phyloP scores from a whole-genome alignment of 768 basidiomycete genomes.

The Neoboletus brunneissimus region DNA sequence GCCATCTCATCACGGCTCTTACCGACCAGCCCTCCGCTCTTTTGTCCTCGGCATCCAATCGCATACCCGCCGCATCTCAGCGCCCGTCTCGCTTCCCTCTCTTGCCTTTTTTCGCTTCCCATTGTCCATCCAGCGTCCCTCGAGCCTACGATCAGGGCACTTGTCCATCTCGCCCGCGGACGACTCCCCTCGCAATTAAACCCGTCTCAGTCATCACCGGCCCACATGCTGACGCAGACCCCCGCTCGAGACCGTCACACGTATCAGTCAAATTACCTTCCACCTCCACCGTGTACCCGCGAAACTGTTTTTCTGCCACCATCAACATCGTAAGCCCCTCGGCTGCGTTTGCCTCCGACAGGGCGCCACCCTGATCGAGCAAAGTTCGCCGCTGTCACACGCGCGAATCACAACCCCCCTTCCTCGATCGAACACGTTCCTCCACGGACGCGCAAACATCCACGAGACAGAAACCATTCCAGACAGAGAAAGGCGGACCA shows the following conservation, averaged over 20 bases:
- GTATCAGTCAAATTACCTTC: not conserved
- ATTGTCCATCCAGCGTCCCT: not conserved
- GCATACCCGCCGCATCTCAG: not conserved
- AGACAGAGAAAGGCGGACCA: not conserved
- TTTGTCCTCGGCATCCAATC: constrained; percentile 5
- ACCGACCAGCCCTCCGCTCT: not conserved
- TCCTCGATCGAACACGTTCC: not conserved
- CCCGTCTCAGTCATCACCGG: not conserved
- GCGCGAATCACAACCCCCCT: not conserved
- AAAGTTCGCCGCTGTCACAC: constrained; percentile 7
- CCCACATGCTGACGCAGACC: constrained; percentile 6
- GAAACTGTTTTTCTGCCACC: constrained; percentile 7
- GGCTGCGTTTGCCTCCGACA: not conserved
- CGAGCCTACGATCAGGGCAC: not conserved
- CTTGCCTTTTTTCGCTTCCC: not conserved
- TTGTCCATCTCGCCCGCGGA: not conserved
- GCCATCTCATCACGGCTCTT: constrained; percentile 6
- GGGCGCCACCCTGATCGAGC: constrained; percentile 11
- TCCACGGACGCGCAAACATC: not conserved
- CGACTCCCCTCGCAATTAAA: not conserved
- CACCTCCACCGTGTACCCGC: not conserved
- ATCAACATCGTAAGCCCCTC: not conserved
- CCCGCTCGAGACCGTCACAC: not conserved
- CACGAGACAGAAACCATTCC: not conserved
- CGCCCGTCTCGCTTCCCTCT: not conserved